Conservation (phyloP, 352 stramenopile species). For the Phytophthora ramorum region DNA sequence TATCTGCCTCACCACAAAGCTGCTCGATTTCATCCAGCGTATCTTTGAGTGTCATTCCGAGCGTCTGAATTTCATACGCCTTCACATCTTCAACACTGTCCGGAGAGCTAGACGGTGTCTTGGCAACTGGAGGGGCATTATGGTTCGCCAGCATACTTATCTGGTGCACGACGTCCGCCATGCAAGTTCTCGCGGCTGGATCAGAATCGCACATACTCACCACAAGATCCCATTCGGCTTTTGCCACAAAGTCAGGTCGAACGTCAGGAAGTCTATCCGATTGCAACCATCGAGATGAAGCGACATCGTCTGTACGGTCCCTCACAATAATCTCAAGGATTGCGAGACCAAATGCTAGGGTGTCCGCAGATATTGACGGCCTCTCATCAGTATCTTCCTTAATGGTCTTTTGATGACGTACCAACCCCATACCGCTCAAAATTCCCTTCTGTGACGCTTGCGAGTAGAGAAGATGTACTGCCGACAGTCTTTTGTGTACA, state of each 20-base stretch:
- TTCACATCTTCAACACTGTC: slow-evolving; percentile 7
- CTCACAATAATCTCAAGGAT: slow-evolving; percentile 16
- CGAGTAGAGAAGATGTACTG: slow-evolving; percentile 9
- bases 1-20: slow-evolving; percentile 5
- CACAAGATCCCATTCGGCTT: slow-evolving; percentile 17
- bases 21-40: slow-evolving; percentile 15
- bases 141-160: slow-evolving; percentile 12
- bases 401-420: neutral
- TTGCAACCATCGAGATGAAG: neutral
- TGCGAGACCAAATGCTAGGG: slow-evolving; percentile 13
- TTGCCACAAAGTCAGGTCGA: slow-evolving; percentile 10
- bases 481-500: slow-evolving; percentile 16
- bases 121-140: neutral
- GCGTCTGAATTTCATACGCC: slow-evolving; percentile 17
- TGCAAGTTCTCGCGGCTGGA: neutral
- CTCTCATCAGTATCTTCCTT: neutral
- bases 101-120: neutral
- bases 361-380: slow-evolving; percentile 10
- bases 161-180: slow-evolving; percentile 14
- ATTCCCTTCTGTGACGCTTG: slow-evolving; percentile 17
- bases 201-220: slow-evolving; percentile 15
- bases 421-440: slow-evolving; percentile 21
- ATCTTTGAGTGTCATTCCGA: slow-evolving; percentile 21
- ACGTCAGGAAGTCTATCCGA: slow-evolving; percentile 2
- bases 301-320: neutral